Conservation (phyloP, 805 yeast genomes). For the Saturnispora kantuleensis region DNA sequence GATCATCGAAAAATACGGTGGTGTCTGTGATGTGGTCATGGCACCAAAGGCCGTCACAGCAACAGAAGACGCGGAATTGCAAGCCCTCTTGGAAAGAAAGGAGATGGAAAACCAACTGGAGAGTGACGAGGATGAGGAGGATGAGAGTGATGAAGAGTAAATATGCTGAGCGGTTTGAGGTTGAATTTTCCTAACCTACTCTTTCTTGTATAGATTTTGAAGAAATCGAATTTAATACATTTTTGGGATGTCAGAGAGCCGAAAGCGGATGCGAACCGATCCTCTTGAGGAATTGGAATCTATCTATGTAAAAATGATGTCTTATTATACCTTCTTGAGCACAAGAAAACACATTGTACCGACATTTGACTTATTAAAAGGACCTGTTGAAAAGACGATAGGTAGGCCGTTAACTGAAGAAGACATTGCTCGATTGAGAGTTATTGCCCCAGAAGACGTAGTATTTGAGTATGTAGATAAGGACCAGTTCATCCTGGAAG, state of each 20-base stretch:
- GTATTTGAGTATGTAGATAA: constrained; percentile 72
- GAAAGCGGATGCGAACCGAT: background rate
- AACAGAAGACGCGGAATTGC: constrained; percentile 95
- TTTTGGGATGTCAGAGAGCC: background rate
- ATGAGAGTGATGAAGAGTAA: constrained; percentile 15
- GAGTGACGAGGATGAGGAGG: constrained; percentile 54
- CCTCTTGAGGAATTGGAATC: constrained; percentile 32
- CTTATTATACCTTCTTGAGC: constrained; percentile 53
- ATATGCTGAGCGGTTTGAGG: no score
- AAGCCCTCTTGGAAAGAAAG: constrained; percentile 87
- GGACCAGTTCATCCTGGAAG: constrained; percentile 42
- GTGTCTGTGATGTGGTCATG: constrained; percentile 88
- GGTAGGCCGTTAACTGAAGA: constrained; percentile 33
- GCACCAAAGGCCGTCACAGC: constrained; percentile 99
- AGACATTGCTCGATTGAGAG: constrained; percentile 58
- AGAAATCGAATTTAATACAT: no score
- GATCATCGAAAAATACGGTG: constrained; percentile 65
- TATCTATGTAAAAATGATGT: constrained; percentile 44
- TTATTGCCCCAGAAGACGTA: constrained; percentile 58
- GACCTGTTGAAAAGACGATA: constrained; percentile 42
- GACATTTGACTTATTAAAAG: constrained; percentile 42
- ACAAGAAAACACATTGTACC: constrained; percentile 53
- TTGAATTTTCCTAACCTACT: no score
- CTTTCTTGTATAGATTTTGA: no score
- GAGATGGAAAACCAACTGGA: constrained; percentile 83